phyloP scores from a whole-genome alignment of 1,139 yeast genomes.

The Pichia norvegensis region DNA sequence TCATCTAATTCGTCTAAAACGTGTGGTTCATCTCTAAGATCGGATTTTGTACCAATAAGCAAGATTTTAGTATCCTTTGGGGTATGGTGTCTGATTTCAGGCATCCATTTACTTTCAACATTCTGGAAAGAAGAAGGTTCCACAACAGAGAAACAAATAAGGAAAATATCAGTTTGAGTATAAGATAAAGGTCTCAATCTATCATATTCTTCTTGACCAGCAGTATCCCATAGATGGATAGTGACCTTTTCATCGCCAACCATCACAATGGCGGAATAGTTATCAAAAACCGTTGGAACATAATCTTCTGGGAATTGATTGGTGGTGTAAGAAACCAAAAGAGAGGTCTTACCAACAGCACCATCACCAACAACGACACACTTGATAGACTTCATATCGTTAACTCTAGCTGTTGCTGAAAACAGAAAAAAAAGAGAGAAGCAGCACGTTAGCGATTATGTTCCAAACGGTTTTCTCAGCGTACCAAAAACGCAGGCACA shows the following conservation, averaged over 20 bases:
- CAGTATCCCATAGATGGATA: slow-evolving; percentile 94
- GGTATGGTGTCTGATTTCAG: slow-evolving; percentile 82
- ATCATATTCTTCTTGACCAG: slow-evolving; percentile 93
- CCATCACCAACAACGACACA: slow-evolving; percentile 97
- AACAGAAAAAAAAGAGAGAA: neutral
- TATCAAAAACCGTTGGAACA: slow-evolving; percentile 82
- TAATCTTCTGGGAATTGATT: slow-evolving; percentile 93
- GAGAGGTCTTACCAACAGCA: slow-evolving; percentile 92
- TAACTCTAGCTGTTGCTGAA: neutral
- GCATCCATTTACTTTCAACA: slow-evolving; percentile 72
- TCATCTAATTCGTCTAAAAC: slow-evolving; percentile 64
- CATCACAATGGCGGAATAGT: slow-evolving; percentile 81
- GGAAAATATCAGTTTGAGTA: slow-evolving; percentile 86
- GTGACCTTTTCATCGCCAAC: slow-evolving; percentile 76
- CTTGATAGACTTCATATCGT: slow-evolving; percentile 71
- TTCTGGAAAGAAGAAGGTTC: slow-evolving; percentile 77
- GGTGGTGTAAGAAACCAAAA: slow-evolving; percentile 83
- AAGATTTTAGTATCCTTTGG: slow-evolving; percentile 68
- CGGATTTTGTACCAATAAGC: slow-evolving; percentile 80
- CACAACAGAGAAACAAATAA: slow-evolving; percentile 80
- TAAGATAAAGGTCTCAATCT: slow-evolving; percentile 84
- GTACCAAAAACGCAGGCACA: neutral
- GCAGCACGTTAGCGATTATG: neutral
- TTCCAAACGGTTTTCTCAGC: neutral
- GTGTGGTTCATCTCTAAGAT: slow-evolving; percentile 75